Percentiles rank a stretch among this genome's conserved stretches.
Conservation (phyloP, 139 green algal genomes). For the Parachlorella kessleri region DNA sequence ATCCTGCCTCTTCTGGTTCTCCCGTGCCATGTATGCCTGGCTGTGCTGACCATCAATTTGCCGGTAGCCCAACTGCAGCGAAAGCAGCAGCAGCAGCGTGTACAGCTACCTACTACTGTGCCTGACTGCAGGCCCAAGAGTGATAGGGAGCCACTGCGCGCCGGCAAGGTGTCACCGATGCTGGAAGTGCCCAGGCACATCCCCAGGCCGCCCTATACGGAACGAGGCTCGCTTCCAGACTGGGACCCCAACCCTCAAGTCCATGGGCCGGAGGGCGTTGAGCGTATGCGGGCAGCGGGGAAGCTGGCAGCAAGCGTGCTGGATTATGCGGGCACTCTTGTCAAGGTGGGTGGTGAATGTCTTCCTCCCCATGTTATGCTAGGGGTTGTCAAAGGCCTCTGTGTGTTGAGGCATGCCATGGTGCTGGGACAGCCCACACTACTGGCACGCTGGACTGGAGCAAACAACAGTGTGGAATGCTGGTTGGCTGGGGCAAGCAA, state of each 20-base stretch:
- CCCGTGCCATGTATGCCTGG: constrained; percentile 1
- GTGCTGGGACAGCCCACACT: too few relatives aligned
- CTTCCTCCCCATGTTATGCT: too few relatives aligned
- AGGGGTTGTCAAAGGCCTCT: too few relatives aligned
- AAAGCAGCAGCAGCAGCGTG: too few relatives aligned
- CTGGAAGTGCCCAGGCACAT: constrained; percentile 76
- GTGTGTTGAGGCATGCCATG: too few relatives aligned
- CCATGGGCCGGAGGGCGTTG: constrained; percentile 63
- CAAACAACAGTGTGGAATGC: too few relatives aligned
- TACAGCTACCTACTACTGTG: too few relatives aligned
- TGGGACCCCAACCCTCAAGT: constrained; percentile 61
- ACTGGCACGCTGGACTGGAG: too few relatives aligned
- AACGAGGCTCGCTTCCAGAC: constrained; percentile 61
- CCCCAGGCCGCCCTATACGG: constrained; percentile 73
- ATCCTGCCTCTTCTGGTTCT: not conserved
- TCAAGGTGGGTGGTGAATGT: constrained; percentile 18
- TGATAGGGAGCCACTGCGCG: constrained; percentile 29
- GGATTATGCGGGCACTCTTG: constrained; percentile 73
- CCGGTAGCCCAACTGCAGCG: too few relatives aligned
- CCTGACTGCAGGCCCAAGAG: not conserved
- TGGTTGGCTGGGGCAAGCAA: too few relatives aligned
- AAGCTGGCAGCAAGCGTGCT: constrained; percentile 88
- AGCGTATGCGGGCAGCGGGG: constrained; percentile 84
- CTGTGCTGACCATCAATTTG: not conserved
- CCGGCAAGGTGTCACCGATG: constrained; percentile 46